Conservation (phyloP, 768 basidiomycete genomes). For the Phlebiopsis flavidoalba region DNA sequence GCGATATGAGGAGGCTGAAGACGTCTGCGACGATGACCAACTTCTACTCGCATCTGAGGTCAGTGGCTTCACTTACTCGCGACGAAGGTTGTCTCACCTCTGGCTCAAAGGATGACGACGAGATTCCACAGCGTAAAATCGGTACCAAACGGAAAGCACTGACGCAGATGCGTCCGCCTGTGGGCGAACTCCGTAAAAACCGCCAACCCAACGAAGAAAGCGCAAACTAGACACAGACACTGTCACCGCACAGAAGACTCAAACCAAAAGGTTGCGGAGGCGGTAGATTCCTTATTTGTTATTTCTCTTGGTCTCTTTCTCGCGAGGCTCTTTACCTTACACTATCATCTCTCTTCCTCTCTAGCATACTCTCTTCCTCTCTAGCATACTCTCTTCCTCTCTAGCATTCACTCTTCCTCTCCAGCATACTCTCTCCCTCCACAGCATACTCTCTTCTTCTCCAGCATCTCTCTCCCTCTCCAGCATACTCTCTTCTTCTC, state of each 20-base stretch:
- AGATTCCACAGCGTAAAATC: no score
- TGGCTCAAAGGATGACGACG: background rate
- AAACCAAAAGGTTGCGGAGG: background rate
- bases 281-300: background rate
- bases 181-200: background rate
- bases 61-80: constrained; percentile 6
- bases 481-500: no score
- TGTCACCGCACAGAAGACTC: background rate
- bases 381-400: no score
- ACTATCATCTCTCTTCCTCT: no score
- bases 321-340: no score
- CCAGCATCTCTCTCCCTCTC: no score
- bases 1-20: constrained; percentile 2
- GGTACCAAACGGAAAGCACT: background rate
- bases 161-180: background rate
- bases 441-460: no score
- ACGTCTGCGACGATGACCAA: constrained; percentile 50
- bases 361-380: no score
- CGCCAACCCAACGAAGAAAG: constrained; percentile 11
- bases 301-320: no score
- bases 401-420: no score
- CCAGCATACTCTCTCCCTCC: no score
- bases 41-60: constrained; percentile 60
- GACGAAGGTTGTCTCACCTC: background rate
- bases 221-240: constrained; percentile 16